These are phyloP conservation scores for Nannizzia gypsea DNA, from an alignment of 2,329 filamentous ascomycete genomes.

Conservation along the genomic window DNA sequence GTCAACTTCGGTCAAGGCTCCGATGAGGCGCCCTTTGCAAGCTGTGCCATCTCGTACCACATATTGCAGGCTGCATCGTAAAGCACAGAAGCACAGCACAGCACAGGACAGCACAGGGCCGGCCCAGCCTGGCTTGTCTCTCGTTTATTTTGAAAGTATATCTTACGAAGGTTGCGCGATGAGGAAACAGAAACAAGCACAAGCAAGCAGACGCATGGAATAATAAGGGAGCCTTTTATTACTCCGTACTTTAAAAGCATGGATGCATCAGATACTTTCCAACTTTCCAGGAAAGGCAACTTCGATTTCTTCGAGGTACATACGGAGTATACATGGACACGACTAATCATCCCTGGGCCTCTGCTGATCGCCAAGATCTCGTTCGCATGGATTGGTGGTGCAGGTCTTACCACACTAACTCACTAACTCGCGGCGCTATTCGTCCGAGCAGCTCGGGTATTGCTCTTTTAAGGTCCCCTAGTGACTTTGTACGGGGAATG, in stretches of 20 bases:
- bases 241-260: too few species aligned
- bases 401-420: slow-evolving; percentile 3
- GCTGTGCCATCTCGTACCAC: neutral
- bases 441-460: neutral
- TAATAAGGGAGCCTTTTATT: neutral
- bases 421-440: slow-evolving; percentile 1
- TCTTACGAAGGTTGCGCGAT: neutral
- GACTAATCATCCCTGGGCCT: neutral
- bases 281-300: neutral
- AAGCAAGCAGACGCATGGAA: neutral
- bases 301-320: neutral
- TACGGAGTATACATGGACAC: neutral
- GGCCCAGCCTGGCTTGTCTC: neutral
- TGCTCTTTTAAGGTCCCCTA: neutral
- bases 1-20: slow-evolving; percentile 1
- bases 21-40: neutral
- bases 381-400: slow-evolving; percentile 4
- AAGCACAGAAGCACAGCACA: too few species aligned
- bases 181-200: neutral
- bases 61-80: too few species aligned
- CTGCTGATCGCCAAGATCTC: neutral
- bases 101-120: neutral
- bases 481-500: neutral
- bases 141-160: neutral
- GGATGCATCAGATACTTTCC: neutral